Base-by-base conservation (phyloP, 371 early-diverging fungal genomes). In the Mortierella polycephala region DNA sequence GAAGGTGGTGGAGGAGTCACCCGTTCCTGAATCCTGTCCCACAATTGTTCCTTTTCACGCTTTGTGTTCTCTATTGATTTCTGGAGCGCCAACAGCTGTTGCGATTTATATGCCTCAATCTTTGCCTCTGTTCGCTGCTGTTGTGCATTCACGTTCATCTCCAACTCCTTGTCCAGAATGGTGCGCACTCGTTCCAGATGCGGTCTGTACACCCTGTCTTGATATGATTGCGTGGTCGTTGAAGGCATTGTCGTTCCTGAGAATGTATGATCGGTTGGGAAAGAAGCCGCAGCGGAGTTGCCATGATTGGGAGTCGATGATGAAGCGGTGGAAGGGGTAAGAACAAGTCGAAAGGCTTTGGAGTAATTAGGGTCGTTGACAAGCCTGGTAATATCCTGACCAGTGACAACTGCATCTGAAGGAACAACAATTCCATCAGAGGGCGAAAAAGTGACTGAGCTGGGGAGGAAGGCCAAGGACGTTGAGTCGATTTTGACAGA, bases 31-130 rank as follows among this genome's bases (percentile, higher is more conserved):
- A 77, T 77, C 20, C 46, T 55, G 39, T 7, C 18, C 77, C 77
- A 77, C 1, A 77, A 58, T 8, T 57, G 60, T 1, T 77, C 77
- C 69, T 77, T 77, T 61, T 77, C 77, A 8, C n/a, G 60, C n/a
- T 55, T 60, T 20, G 77, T 77, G 41, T 16, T 57, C 23, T 54
- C 72, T 55, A 71, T 67, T 44, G 77, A 71, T 37, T 61, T 20
- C 44, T 61, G 61, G 8, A 77, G 52, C n/a, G 77, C 72, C 8
- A 68, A 7, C 61, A 64, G 37, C 18, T 77, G 77, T 16, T 77
- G 77, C 10, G 77, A 77, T 37, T 71, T 77, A 37, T 68, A 77
- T 0, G 77, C 77, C 47, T 71, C 77, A 47, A 77, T 77, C 68
- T 69, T 67, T 5, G 77, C 77, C 30, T 71, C 69, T 12, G 77